Percentiles rank a stretch among this genome's conserved stretches.
phyloP scores from a whole-genome alignment of 2,329 filamentous ascomycete species.

The Botrytis fabae region DNA sequence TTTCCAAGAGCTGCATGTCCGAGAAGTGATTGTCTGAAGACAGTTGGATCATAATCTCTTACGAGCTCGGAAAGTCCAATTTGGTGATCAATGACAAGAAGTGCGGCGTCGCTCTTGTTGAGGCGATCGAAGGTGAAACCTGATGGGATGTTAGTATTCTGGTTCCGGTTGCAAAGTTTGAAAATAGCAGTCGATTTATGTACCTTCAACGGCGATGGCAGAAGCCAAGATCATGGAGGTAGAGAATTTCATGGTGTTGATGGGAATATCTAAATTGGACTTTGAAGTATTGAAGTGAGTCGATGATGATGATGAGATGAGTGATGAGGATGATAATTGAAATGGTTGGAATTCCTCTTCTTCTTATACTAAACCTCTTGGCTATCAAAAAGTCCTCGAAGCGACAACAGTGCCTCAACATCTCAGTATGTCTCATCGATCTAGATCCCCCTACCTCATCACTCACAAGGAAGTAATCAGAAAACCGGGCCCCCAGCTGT shows the following conservation, averaged over 20 bases:
- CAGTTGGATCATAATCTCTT: constrained; percentile 64
- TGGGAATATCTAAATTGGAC: neutral
- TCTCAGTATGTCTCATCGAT: neutral
- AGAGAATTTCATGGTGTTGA: constrained; percentile 36
- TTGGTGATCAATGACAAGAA: constrained; percentile 61
- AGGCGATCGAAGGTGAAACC: constrained; percentile 40
- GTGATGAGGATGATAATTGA: neutral
- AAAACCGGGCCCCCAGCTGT: neutral
- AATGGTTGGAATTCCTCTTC: neutral
- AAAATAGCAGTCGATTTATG: constrained; percentile 21
- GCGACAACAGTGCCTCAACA: neutral
- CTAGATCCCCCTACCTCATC: neutral
- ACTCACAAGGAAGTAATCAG: neutral
- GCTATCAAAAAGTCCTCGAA: neutral
- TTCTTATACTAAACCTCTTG: constrained; percentile 12
- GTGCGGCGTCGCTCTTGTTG: constrained; percentile 45
- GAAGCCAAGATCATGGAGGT: constrained; percentile 25
- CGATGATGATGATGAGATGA: constrained; percentile 1
- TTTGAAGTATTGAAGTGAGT: neutral
- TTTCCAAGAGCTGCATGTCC: constrained; percentile 67
- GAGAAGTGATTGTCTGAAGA: constrained; percentile 66
- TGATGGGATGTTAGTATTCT: constrained; percentile 4
- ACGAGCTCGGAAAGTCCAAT: constrained; percentile 59
- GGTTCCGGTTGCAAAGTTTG: neutral
- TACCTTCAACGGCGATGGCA: constrained; percentile 29